phyloP scores from a whole-genome alignment of 768 basidiomycete species.

The Collybia nuda region DNA sequence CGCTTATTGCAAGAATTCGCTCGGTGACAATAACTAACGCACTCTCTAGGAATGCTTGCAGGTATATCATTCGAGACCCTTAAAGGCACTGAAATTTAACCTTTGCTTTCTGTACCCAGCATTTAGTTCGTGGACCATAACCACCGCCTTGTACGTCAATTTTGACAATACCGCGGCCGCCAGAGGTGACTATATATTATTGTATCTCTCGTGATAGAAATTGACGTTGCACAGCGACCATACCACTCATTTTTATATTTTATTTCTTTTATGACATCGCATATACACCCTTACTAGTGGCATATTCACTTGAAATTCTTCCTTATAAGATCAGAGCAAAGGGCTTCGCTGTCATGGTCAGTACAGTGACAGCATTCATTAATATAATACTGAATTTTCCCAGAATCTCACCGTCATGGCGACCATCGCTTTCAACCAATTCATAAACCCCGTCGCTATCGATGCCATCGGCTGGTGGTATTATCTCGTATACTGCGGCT shows the following conservation, averaged over 20 bases:
- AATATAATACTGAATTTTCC: background rate
- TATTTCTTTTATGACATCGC: constrained; percentile 64
- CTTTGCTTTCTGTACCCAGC: constrained; percentile 24
- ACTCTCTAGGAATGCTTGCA: constrained; percentile 37
- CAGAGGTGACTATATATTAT: constrained; percentile 24
- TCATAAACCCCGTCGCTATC: constrained; percentile 78
- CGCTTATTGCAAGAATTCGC: constrained; percentile 3
- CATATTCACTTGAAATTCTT: constrained; percentile 73
- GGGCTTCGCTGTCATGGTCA: constrained; percentile 74
- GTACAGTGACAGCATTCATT: background rate
- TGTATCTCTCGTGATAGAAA: background rate
- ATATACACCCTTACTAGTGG: constrained; percentile 70
- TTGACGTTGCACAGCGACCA: constrained; percentile 40
- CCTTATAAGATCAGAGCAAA: constrained; percentile 80
- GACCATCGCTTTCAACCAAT: constrained; percentile 76
- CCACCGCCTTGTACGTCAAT: constrained; percentile 42
- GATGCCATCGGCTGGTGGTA: constrained; percentile 56
- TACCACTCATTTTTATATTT: constrained; percentile 68
- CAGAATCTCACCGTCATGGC: constrained; percentile 65
- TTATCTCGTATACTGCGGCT: constrained; percentile 64
- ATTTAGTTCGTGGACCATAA: constrained; percentile 58
- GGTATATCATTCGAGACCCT: constrained; percentile 29
- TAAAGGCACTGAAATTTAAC: background rate
- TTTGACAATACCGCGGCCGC: constrained; percentile 39
- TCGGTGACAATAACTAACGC: background rate